Evolutionary conservation across 202 grass and related monocot species (phyloP).

Genomic region (Cymbopogon flexuosus): DNA sequence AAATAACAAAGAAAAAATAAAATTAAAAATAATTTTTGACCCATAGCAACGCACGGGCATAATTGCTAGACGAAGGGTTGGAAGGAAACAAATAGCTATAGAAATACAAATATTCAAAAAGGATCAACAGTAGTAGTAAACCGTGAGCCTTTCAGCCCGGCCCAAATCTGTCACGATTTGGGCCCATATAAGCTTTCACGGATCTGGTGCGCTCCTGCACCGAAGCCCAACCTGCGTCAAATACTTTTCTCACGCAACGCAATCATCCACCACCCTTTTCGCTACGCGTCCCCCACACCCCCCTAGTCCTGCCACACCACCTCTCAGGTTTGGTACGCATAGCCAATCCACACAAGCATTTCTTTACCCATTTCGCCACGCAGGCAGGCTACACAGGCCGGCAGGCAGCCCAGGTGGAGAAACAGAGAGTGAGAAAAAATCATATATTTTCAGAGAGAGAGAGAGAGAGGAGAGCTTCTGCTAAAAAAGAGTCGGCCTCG

Average conservation of each 20-base stretch:
- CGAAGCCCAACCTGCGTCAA: neutral
- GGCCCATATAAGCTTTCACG: too few relatives aligned
- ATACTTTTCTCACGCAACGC: neutral
- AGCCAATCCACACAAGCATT: too few relatives aligned
- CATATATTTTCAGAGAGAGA: neutral
- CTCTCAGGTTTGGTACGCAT: neutral
- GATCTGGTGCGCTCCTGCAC: neutral
- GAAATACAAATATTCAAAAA: too few relatives aligned
- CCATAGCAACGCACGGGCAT: too few relatives aligned
- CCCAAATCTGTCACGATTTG: too few relatives aligned
- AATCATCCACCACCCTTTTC: neutral
- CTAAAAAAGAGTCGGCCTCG: constrained; percentile 22
- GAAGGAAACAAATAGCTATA: too few relatives aligned
- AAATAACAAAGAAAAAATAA: too few relatives aligned
- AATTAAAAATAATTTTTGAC: too few relatives aligned
- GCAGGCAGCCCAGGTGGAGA: neutral
- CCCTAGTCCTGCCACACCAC: neutral
- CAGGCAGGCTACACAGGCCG: too few relatives aligned
- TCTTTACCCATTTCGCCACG: neutral
- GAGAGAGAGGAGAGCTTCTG: neutral
- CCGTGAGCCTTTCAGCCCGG: too few relatives aligned
- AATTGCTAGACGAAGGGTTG: too few relatives aligned
- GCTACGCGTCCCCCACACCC: neutral
- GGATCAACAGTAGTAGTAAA: too few relatives aligned
- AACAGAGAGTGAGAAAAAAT: neutral